A percentile compares a stretch with the other conserved stretches of the same genome.
Evolutionary conservation across 208 protist genomes (phyloP).

Genomic region (Acanthamoeba castellanii): DNA sequence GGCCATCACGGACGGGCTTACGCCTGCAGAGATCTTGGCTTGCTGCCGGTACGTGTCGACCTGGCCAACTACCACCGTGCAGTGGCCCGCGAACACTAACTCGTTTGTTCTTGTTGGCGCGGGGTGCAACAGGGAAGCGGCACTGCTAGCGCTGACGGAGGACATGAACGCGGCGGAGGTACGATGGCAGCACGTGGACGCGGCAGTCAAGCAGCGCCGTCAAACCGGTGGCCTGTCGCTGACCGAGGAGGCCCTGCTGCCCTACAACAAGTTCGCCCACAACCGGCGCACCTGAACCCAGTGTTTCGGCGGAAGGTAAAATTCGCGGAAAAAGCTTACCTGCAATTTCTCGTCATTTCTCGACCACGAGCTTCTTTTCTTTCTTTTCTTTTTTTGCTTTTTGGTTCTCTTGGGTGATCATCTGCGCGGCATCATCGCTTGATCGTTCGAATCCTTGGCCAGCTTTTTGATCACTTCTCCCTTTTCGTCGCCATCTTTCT

Average conservation of each 20-base stretch:
- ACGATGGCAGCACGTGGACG: neutral
- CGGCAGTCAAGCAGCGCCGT: neutral
- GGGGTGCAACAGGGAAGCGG: neutral
- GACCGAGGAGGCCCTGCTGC: neutral
- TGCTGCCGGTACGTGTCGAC: neutral
- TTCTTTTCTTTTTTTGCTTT: no score
- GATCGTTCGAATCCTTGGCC: no score
- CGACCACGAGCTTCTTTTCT: no score
- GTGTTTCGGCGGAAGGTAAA: neutral
- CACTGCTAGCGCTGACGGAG: neutral
- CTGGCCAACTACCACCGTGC: neutral
- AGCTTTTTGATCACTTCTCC: no score
- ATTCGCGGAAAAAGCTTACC: no score
- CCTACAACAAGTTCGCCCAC: neutral
- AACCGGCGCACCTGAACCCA: neutral
- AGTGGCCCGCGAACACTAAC: neutral
- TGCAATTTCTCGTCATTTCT: no score
- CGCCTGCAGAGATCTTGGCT: conserved; percentile 28
- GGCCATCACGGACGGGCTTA: conserved; percentile 12
- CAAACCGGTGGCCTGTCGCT: neutral
- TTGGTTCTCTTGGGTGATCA: no score
- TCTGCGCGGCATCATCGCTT: no score
- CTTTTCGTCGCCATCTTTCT: no score
- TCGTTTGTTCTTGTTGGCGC: neutral
- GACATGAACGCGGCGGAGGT: neutral